phyloP scores from a whole-genome alignment of 768 basidiomycete genomes.

The Macrolepiota fuliginosa region DNA sequence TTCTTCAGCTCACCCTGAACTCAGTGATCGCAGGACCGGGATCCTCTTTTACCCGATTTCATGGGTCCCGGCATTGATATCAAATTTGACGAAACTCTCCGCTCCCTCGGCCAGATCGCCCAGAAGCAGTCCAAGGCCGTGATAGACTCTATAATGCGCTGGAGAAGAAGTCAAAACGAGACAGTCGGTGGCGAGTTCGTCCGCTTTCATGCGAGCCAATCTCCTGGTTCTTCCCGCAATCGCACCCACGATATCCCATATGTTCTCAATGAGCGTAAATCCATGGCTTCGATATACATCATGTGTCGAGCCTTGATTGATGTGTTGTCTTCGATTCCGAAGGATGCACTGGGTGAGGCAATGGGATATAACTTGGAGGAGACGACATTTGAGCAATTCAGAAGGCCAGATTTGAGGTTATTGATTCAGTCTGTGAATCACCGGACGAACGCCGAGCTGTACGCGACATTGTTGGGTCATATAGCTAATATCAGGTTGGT shows the following conservation, averaged over 20 bases:
- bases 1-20: background rate
- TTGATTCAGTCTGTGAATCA: conserved; percentile 71
- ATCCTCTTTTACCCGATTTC: conserved; percentile 60
- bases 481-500: conserved; percentile 77
- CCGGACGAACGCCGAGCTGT: conserved; percentile 77
- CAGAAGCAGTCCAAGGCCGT: conserved; percentile 83
- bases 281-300: conserved; percentile 84
- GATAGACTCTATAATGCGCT: conserved; percentile 83
- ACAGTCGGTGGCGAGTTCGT: conserved; percentile 50
- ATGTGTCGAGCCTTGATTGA: conserved; percentile 85
- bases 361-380: conserved; percentile 84
- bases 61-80: conserved; percentile 74
- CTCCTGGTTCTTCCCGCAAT: conserved; percentile 30
- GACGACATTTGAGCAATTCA: conserved; percentile 84
- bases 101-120: conserved; percentile 81
- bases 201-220: conserved; percentile 44
- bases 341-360: conserved; percentile 75
- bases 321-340: conserved; percentile 68
- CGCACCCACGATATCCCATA: conserved; percentile 47
- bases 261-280: conserved; percentile 67
- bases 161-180: conserved; percentile 78
- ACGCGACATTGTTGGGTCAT: conserved; percentile 81
- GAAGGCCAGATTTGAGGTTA: conserved; percentile 65
- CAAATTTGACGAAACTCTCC: conserved; percentile 83
- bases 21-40: conserved; percentile 51